Base-by-base conservation (phyloP, 1,284 basidiomycete species). In the Irpex sp. region DNA sequence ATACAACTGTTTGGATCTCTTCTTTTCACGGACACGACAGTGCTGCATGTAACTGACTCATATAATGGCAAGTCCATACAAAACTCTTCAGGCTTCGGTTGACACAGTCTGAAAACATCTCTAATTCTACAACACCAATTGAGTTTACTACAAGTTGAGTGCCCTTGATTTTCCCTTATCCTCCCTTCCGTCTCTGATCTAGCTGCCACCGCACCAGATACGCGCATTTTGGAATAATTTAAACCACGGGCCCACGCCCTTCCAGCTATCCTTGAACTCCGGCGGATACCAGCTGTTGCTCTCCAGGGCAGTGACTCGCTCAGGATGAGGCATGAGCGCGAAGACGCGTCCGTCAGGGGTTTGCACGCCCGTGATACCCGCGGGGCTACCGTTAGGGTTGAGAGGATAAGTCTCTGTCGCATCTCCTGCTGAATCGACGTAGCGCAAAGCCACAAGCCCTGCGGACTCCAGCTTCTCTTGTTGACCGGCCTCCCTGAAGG, bases 291-390 rank as follows among this genome's bases (percentile, higher is more conserved):
- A 96, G 72, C 91, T 94, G 72, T 94, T 95, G 73, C 87, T 91
- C 73, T 93, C 92, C 63, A 93, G 72, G 36, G 86, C 80, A 9
- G 85, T 82, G 15, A 93, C 90, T 31, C 94, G 84, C 74, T 96
- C 94, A 0, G 94, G 94, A 76, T 97, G 97, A 34, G 97, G 97
- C 97, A 99, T 99, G 70, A 99, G 78, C 5, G 93, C 94, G 63
- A 99, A 80, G 11, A 99, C 91, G 15, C 96, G 85, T 13, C 97
- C 97, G 69, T 91, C 84, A 2, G 85, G 82, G 2, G 94, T 95
- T 70, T 94, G 89, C 44, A 99, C 84, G 26, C 95, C 97, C 8
- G 96, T 92, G 62, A 98, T 87, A 17, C 95, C 97, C 8, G 83
- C 87, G 0, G 90, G 86, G 69, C 90, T 92, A 48, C 97, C 97